These are phyloP conservation scores for Cryptococcus hybrid DNA, from an alignment of 1,284 basidiomycete species.

Conservation along the genomic window DNA sequence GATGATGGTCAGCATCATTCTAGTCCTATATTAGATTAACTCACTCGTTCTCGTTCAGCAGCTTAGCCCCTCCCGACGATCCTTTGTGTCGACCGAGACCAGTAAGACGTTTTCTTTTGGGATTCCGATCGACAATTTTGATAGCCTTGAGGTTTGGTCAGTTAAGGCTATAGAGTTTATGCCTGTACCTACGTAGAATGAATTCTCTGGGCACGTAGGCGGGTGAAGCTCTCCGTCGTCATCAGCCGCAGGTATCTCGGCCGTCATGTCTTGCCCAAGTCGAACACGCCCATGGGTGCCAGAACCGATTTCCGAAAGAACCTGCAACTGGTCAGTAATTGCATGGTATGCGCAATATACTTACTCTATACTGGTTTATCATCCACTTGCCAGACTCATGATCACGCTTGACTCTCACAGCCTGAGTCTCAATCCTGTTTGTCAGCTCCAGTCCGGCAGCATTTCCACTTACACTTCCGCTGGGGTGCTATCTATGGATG, in stretches of 20 bases:
- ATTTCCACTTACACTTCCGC: slow-evolving; percentile 36
- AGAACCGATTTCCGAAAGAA: slow-evolving; percentile 64
- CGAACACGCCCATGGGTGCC: slow-evolving; percentile 82
- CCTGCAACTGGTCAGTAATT: slow-evolving; percentile 27
- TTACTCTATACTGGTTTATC: slow-evolving; percentile 71
- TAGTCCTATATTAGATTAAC: slow-evolving; percentile 7
- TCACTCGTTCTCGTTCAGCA: slow-evolving; percentile 51
- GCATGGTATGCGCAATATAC: background rate
- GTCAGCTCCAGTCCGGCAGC: background rate
- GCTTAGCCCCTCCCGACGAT: slow-evolving; percentile 50
- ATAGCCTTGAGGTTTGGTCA: slow-evolving; percentile 62
- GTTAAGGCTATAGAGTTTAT: background rate
- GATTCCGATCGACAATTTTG: slow-evolving; percentile 71
- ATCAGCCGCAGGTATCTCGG: slow-evolving; percentile 31
- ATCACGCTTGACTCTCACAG: slow-evolving; percentile 45
- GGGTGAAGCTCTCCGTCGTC: slow-evolving; percentile 12
- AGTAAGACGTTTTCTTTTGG: slow-evolving; percentile 61
- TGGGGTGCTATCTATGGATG: slow-evolving; percentile 20
- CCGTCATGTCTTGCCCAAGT: slow-evolving; percentile 62
- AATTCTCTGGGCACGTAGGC: slow-evolving; percentile 10
- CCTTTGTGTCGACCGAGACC: slow-evolving; percentile 48
- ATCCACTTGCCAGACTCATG: slow-evolving; percentile 53
- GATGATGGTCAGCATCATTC: slow-evolving; percentile 24
- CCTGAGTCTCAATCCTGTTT: slow-evolving; percentile 59
- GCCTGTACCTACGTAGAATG: slow-evolving; percentile 18